phyloP scores from a whole-genome alignment of 2,329 filamentous ascomycete species.

The Cadophora malorum region DNA sequence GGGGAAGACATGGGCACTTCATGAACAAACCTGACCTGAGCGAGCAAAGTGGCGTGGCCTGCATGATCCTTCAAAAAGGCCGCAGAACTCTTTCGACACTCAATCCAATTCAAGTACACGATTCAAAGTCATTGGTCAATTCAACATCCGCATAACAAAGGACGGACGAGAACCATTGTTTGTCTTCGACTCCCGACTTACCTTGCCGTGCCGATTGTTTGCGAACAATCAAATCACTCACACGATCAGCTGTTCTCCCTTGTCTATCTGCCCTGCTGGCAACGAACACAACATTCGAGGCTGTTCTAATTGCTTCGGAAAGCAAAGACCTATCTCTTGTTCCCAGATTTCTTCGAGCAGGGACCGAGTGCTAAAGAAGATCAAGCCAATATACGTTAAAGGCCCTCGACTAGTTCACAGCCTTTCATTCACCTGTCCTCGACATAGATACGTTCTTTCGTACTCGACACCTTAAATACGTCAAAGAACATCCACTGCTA shows the following conservation, averaged over 20 bases:
- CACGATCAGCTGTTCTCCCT: constrained; percentile 36
- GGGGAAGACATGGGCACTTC: constrained; percentile 20
- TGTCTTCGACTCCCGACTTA: constrained; percentile 6
- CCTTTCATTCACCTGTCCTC: constrained; percentile 1
- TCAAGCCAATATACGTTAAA: constrained; percentile 1
- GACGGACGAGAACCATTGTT: constrained; percentile 15
- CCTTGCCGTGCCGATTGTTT: not conserved
- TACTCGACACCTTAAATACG: not conserved
- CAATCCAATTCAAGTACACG: not conserved
- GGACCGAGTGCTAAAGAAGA: not conserved
- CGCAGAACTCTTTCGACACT: not conserved
- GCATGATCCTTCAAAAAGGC: constrained; percentile 24
- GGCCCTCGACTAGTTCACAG: not conserved
- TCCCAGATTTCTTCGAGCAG: not conserved
- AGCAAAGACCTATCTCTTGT: not conserved
- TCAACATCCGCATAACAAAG: constrained; percentile 20
- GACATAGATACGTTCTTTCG: constrained; percentile 6
- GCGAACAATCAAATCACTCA: constrained; percentile 27
- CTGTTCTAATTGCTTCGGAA: constrained; percentile 25
- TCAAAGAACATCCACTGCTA: not conserved
- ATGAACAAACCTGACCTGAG: constrained; percentile 21
- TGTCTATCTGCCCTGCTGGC: not conserved
- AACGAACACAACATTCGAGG: constrained; percentile 25
- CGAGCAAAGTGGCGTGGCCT: constrained; percentile 21
- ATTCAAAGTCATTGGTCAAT: constrained; percentile 35